Base-by-base conservation (phyloP, 1,139 yeast genomes). In the Debaryomyces psychrophilus region DNA sequence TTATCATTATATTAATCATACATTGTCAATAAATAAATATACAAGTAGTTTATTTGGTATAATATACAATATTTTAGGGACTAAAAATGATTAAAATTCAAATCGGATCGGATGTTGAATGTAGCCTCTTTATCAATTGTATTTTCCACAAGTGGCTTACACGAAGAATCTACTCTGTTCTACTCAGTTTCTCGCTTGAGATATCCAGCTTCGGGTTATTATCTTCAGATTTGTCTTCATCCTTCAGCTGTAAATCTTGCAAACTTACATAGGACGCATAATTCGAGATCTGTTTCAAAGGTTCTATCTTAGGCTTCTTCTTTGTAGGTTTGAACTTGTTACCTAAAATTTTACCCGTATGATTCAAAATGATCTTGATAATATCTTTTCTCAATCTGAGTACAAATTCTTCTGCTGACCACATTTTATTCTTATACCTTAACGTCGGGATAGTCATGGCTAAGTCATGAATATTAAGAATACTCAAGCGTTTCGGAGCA, bases 361-460 rank as follows among this genome's bases (percentile, higher is more conserved):
- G 95, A 42, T 76, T 80, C 44, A 90, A 67, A 31, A 90, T 81
- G 15, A 84, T 74, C 61, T 79, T 82, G 45, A 87, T 74, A 26
- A 90, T 73, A 58, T 87, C 92, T 55, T 82, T 85, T 60, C 84
- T 81, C 44, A 90, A 60, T 36, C 82, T 77, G 46, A 79, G 65
- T 26, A 85, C 76, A 41, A 90, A 72, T 50, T 90, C 97, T 52
- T 86, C 81, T 43, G 81, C 81, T 1, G 95, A 83, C 95, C 96
- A 88, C 26, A 89, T 70, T 67, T 83, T 84, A 63, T 89, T 80
- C 39, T 63, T 64, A 59, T 87, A 87, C 48, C 71, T 76, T 39
- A 90, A 67, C n/a, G 67, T 68, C 0, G 97, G 97, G 34, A 89
- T 69, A 22, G 73, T 76, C 29, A 90, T 71, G 22, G 74, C 76